Evolutionary conservation across 73 alveolate genomes (phyloP), one percentile per base, ranked within the genome.

Genomic region (Tetrahymena thermophila): DNA sequence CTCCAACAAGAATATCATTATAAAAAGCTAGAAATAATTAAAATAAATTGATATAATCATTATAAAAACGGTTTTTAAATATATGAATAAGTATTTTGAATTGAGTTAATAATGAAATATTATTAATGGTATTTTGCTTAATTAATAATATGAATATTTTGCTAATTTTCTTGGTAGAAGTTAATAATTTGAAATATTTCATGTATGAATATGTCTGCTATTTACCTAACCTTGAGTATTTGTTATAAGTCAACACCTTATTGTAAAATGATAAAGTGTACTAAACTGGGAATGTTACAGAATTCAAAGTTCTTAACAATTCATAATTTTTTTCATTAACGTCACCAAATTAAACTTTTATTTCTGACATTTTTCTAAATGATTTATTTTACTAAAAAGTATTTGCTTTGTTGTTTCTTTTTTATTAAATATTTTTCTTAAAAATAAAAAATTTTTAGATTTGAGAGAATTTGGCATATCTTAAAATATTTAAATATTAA

Each of bases 1-100:
- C 95, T 19, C 97, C 97, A 95, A 95, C 95, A 84, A 93, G 94
- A 25, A 95, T 95, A 94, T 95, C 97, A 95, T 95, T 95, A 35
- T 43, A 95, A 93, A 43, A 95, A 35, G 95, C 97, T 95, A 55
- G 34, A 93, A 35, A 16, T 35, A 21, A 31, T 17, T n/a, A 43
- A 25, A 95, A 31, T 42, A 84, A 42, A 35, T n/a, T n/a, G 43
- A 89, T 93, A 7, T 93, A 28, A 95, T 17, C 42, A 56, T 9
- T 23, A 84, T 89, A 31, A 95, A 95, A 50, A 85, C 34, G 1
- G 23, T 28, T 50, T 50, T 50, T 0, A 50, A 50, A 50, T 50
- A 7, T 19, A 50, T 50, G 6, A 8, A 1, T 11, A 16, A 50
- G 83, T 21, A 16, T 50, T 50, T 50, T 19, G 10, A 11, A 1